Conservation (phyloP, 2,329 filamentous ascomycete genomes). For the Fusarium stilboides region DNA sequence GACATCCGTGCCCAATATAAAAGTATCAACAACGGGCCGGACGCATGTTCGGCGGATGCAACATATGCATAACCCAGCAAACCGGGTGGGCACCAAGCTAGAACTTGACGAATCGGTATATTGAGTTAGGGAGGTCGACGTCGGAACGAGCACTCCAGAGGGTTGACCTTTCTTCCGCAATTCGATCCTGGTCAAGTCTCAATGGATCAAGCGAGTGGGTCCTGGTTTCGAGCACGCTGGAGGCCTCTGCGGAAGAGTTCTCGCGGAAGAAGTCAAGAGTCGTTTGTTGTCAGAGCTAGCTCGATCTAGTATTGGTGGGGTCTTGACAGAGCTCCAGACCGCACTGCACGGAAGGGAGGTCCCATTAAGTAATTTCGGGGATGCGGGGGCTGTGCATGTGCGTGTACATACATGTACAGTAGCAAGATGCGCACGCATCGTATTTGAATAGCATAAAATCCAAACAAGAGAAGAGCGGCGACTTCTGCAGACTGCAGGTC, state of each 20-base stretch:
- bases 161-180: neutral
- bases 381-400: constrained; percentile 32
- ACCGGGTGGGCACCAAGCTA: constrained; percentile 4
- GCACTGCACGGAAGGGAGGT: constrained; percentile 24
- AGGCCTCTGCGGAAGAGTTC: constrained; percentile 31
- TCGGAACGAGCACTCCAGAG: constrained; percentile 19
- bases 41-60: constrained; percentile 6
- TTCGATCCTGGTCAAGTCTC: constrained; percentile 1
- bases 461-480: constrained; percentile 32
- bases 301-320: constrained; percentile 27
- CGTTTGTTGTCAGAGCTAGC: constrained; percentile 31
- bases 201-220: constrained; percentile 1
- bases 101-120: constrained; percentile 3
- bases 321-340: constrained; percentile 14
- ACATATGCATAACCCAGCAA: constrained; percentile 14
- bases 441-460: constrained; percentile 20
- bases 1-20: constrained; percentile 1
- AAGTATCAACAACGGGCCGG: neutral
- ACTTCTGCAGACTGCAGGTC: constrained; percentile 34
- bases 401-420: constrained; percentile 6
- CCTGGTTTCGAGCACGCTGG: constrained; percentile 22
- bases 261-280: constrained; percentile 13
- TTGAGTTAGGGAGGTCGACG: constrained; percentile 11
- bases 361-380: constrained; percentile 20
- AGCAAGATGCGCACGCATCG: constrained; percentile 14